Percentiles rank a stretch among this genome's conserved stretches.
phyloP scores from a whole-genome alignment of 2,329 filamentous ascomycete species.

The Simplicillium aogashimaense region DNA sequence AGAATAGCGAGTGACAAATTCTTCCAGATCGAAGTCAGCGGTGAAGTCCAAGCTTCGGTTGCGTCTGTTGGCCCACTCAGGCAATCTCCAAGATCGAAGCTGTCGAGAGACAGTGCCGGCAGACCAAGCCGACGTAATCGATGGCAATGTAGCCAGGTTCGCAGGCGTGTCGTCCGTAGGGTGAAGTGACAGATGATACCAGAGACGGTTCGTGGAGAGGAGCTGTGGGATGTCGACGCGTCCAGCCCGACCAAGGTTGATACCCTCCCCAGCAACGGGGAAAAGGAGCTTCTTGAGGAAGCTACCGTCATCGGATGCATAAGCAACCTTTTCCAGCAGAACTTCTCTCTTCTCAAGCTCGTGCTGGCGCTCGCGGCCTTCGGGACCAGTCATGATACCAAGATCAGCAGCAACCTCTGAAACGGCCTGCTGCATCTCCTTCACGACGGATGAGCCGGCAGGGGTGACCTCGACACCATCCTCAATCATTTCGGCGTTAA shows the following conservation, averaged over 20 bases:
- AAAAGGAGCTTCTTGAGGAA: constrained; percentile 78
- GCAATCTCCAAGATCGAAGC: constrained; percentile 82
- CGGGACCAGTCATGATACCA: constrained; percentile 59
- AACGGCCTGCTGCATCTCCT: constrained; percentile 80
- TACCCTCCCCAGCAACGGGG: constrained; percentile 66
- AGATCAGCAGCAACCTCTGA: constrained; percentile 68
- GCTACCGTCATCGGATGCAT: constrained; percentile 71
- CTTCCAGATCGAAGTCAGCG: constrained; percentile 88
- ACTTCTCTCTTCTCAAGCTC: constrained; percentile 74
- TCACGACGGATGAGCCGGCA: constrained; percentile 70
- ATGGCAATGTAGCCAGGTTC: constrained; percentile 59
- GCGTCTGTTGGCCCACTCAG: constrained; percentile 92
- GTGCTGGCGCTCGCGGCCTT: constrained; percentile 63
- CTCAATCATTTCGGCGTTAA: constrained; percentile 95
- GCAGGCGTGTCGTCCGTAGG: constrained; percentile 80
- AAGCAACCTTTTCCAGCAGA: constrained; percentile 75
- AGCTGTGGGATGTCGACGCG: constrained; percentile 69
- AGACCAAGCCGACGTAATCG: constrained; percentile 79
- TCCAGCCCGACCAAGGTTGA: constrained; percentile 66
- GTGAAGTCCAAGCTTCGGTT: constrained; percentile 92
- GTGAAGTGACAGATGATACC: constrained; percentile 89
- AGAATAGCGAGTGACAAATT: constrained; percentile 78
- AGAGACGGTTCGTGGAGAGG: constrained; percentile 76
- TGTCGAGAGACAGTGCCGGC: constrained; percentile 88
- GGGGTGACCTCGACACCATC: constrained; percentile 73